Conservation (phyloP, 2,329 filamentous ascomycete genomes). For the Fusarium sp. region DNA sequence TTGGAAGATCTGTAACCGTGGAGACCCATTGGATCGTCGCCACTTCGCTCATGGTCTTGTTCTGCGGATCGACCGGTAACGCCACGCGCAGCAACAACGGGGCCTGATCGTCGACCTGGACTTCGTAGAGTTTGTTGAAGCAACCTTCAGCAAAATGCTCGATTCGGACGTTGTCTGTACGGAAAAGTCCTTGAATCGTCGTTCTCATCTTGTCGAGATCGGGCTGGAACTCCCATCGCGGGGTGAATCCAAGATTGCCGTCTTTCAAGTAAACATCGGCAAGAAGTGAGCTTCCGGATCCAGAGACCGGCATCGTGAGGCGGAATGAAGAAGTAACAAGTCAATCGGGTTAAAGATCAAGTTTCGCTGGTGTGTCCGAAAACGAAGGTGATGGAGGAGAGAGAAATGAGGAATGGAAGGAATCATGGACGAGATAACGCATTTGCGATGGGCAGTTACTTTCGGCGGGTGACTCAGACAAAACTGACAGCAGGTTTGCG, state of each 20-base stretch:
- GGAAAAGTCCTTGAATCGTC: background rate
- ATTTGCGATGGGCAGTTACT: background rate
- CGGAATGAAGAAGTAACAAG: background rate
- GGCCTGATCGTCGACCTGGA: background rate
- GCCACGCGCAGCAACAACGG: constrained; percentile 47
- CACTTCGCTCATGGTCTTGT: constrained; percentile 52
- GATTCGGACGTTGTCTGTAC: background rate
- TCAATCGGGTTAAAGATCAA: background rate
- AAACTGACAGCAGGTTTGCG: background rate
- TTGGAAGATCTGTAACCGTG: constrained; percentile 44
- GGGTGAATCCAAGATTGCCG: background rate
- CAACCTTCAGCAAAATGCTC: constrained; percentile 26
- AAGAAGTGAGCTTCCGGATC: background rate
- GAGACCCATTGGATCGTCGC: constrained; percentile 50
- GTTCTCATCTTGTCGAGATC: constrained; percentile 1
- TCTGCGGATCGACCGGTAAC: constrained; percentile 48
- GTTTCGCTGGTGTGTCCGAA: background rate
- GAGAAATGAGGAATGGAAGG: background rate
- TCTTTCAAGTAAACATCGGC: background rate
- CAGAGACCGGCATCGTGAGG: background rate
- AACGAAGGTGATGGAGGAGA: background rate
- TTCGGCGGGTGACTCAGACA: background rate
- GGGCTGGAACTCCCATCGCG: constrained; percentile 24
- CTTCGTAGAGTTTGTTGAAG: constrained; percentile 41
- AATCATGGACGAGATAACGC: background rate